A percentile compares a stretch with the other conserved stretches of the same genome.
Evolutionary conservation across 768 basidiomycete genomes (phyloP).

Genomic region (Collybia sp.): DNA sequence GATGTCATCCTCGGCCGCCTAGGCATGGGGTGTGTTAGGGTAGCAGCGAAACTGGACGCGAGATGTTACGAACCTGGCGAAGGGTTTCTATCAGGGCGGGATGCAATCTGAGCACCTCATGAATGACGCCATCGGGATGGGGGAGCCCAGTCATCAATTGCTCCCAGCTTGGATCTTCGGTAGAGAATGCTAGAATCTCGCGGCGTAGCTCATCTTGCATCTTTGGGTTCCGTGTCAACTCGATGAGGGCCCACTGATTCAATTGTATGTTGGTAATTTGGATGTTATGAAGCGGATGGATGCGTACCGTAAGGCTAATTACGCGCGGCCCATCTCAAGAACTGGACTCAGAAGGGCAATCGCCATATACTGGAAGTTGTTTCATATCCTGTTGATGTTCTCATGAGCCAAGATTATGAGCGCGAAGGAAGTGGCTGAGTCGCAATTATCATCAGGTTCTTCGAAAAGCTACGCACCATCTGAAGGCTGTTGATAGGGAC

Average conservation of each 20-base stretch:
- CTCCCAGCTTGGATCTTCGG: slow-evolving; percentile 48
- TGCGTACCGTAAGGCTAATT: no score
- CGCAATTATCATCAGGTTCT: slow-evolving; percentile 15
- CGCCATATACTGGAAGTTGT: slow-evolving; percentile 12
- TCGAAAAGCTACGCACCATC: slow-evolving; percentile 11
- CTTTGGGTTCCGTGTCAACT: slow-evolving; percentile 39
- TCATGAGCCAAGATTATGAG: not conserved
- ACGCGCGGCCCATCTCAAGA: no score
- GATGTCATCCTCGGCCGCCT: not conserved
- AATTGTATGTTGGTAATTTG: not conserved
- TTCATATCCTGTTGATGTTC: slow-evolving; percentile 14
- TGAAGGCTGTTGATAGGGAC: not conserved
- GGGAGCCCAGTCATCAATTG: slow-evolving; percentile 45
- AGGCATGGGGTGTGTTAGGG: not conserved
- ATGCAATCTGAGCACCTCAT: slow-evolving; percentile 41
- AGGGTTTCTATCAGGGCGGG: slow-evolving; percentile 23
- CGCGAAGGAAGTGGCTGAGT: not conserved
- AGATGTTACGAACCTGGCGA: slow-evolving; percentile 10
- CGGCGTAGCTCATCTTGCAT: slow-evolving; percentile 44
- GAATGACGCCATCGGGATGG: slow-evolving; percentile 49
- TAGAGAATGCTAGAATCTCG: slow-evolving; percentile 39
- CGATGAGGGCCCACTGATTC: slow-evolving; percentile 54
- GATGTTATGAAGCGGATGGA: no score
- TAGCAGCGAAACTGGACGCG: slow-evolving; percentile 30
- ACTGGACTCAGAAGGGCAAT: not conserved